Conservation (phyloP, 768 basidiomycete genomes). For the Agaricus subrufescens region DNA sequence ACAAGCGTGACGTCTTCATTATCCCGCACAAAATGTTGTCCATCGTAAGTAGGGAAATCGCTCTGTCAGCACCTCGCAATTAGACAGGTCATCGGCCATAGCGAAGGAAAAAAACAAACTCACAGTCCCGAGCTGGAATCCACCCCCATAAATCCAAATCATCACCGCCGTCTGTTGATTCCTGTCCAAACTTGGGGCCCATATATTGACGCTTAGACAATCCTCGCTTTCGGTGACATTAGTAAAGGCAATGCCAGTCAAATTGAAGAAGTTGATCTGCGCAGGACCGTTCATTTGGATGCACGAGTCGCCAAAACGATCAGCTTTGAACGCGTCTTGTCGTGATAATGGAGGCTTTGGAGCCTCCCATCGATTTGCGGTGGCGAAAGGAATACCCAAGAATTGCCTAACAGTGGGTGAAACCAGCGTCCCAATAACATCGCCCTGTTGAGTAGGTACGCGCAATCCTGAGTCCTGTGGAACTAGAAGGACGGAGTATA, state of each 20-base stretch:
- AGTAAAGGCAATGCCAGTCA: slow-evolving; percentile 20
- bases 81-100: background rate
- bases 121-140: slow-evolving; percentile 29
- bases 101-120: slow-evolving; percentile 1
- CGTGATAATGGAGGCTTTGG: slow-evolving; percentile 20
- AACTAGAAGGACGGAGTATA: background rate
- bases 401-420: slow-evolving; percentile 27
- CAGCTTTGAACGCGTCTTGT: slow-evolving; percentile 17
- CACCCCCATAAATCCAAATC: slow-evolving; percentile 33
- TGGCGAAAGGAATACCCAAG: slow-evolving; percentile 30
- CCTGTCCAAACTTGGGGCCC: slow-evolving; percentile 22
- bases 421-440: slow-evolving; percentile 23
- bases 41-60: slow-evolving; percentile 22
- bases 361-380: slow-evolving; percentile 27
- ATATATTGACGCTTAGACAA: slow-evolving; percentile 34
- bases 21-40: slow-evolving; percentile 26
- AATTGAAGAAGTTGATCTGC: slow-evolving; percentile 20
- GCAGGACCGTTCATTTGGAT: slow-evolving; percentile 18
- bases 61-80: slow-evolving; percentile 17
- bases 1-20: slow-evolving; percentile 31
- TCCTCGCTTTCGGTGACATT: slow-evolving; percentile 28
- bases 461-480: slow-evolving; percentile 15
- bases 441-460: slow-evolving; percentile 26
- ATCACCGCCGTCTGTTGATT: slow-evolving; percentile 25
- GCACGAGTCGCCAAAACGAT: slow-evolving; percentile 26